Conservation (phyloP, 2,329 filamentous ascomycete species). For the Ceratocystis cubensis region DNA sequence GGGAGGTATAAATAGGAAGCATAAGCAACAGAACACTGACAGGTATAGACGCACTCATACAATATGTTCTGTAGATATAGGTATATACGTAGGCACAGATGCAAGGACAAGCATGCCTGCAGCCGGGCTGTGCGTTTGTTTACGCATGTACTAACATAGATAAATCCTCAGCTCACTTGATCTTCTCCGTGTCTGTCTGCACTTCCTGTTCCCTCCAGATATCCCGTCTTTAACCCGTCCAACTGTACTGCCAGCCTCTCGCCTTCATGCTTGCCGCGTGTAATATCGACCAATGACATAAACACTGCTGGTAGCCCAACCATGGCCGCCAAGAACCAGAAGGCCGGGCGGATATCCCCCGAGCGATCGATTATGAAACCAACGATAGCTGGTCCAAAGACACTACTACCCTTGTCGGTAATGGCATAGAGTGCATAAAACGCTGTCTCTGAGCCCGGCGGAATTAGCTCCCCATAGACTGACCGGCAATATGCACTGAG, state of each 20-base stretch:
- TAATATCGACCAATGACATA: slow-evolving; percentile 74
- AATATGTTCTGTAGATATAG: too few species aligned
- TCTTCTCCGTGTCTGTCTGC: too few species aligned
- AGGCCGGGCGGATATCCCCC: slow-evolving; percentile 71
- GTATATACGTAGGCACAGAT: too few species aligned
- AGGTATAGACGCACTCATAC: too few species aligned
- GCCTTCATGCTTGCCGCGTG: slow-evolving; percentile 60
- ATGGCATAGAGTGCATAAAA: slow-evolving; percentile 97
- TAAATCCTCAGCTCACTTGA: too few species aligned
- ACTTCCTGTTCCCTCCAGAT: slow-evolving; percentile 15
- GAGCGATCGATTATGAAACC: slow-evolving; percentile 79
- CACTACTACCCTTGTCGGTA: slow-evolving; percentile 87
- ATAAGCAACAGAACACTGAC: too few species aligned
- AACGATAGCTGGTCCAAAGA: slow-evolving; percentile 90
- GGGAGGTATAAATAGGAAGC: too few species aligned
- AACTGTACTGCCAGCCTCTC: slow-evolving; percentile 49
- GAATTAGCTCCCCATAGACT: slow-evolving; percentile 85
- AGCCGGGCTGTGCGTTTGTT: too few species aligned
- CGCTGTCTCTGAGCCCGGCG: slow-evolving; percentile 83
- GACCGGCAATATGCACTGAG: slow-evolving; percentile 84
- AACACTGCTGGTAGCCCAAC: slow-evolving; percentile 74
- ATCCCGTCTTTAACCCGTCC: slow-evolving; percentile 36
- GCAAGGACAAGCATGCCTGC: too few species aligned
- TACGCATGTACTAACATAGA: too few species aligned
- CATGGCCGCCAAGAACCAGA: slow-evolving; percentile 80